Conservation (phyloP, 176 grass and related monocot genomes). For the Oryza glaberrima region DNA sequence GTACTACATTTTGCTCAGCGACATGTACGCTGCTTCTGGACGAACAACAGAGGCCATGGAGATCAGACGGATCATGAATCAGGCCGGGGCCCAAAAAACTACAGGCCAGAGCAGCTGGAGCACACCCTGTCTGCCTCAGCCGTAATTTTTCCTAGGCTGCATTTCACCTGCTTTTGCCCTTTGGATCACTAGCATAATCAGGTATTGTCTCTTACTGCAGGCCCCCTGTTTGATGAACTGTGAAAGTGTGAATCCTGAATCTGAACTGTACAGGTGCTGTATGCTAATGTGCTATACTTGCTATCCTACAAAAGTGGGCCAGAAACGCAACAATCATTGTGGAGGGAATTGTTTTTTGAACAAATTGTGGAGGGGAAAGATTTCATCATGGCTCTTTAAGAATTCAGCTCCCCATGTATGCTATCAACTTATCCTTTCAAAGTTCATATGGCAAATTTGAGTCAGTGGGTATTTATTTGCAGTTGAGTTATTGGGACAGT, state of each 20-base stretch:
- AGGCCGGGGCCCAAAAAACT: conserved; percentile 43
- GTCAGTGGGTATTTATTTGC: not conserved
- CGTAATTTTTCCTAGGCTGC: not conserved
- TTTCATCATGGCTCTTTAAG: not conserved
- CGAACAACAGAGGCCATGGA: conserved; percentile 48
- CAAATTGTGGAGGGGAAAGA: not conserved
- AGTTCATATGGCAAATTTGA: not conserved
- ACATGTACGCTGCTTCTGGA: conserved; percentile 48
- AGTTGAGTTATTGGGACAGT: not conserved
- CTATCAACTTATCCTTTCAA: not conserved
- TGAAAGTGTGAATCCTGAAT: not conserved
- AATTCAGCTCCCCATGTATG: not conserved
- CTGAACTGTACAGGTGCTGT: conserved; percentile 14
- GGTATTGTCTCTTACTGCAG: conserved; percentile 23
- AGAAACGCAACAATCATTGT: not conserved
- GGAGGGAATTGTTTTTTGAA: not conserved
- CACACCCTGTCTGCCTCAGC: conserved; percentile 19
- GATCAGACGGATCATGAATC: conserved; percentile 52
- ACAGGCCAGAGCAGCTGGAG: conserved; percentile 48
- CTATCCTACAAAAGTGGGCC: not conserved
- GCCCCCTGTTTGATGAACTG: conserved; percentile 11
- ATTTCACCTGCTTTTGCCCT: conserved; percentile 1
- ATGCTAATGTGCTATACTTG: not conserved
- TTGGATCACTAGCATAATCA: conserved; percentile 46
- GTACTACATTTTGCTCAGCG: conserved; percentile 58